Evolutionary conservation across 1,284 basidiomycete species (phyloP), one percentile per base, ranked within the genome.

Genomic region (Apiotrichum montevideense): DNA sequence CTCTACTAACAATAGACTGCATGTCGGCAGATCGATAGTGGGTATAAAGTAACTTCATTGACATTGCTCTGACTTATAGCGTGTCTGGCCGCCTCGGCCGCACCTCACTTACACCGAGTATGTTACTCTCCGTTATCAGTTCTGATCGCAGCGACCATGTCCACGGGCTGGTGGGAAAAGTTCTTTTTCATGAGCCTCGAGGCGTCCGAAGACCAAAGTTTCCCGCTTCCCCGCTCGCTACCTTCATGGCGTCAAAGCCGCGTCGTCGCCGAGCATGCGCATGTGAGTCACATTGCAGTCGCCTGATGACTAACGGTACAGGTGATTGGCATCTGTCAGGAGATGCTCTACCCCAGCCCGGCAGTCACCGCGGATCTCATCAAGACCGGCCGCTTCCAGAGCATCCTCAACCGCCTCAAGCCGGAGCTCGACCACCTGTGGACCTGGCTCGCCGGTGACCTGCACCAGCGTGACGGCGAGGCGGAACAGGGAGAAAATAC

Each of bases 21-120:
- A 45, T 60, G 13, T 59, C 62, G 3, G 62, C 62, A 3, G 62
- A 60, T 41, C 52, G 58, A n/a, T 54, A 63, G 61, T 62, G 39
- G 37, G 37, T 39, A 39, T 7, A 39, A 7, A 47, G 61, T 50
- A 10, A 10, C 9, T 9, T 9, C 2, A 7, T 0, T 5, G 6
- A 33, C 32, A 7, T 8, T 29, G 15, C 21, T 9, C 54, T 56
- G 15, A 56, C n/a, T 3, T 21, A 5, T 35, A 62, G 61, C 35
- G 62, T 59, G 2, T 63, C 58, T 6, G 62, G 57, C n/a, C 53
- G 62, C 29, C 37, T 63, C 6, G 57, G 54, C 21, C 35, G 58
- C 39, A 56, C 51, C 1, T 59, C 61, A 0, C 51, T 63, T 15
- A 56, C 57, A 9, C 57, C 57, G 50, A 55, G 56, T 54, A 41